Conservation (phyloP, 306 rosid genomes). For the Corylus avellana region DNA sequence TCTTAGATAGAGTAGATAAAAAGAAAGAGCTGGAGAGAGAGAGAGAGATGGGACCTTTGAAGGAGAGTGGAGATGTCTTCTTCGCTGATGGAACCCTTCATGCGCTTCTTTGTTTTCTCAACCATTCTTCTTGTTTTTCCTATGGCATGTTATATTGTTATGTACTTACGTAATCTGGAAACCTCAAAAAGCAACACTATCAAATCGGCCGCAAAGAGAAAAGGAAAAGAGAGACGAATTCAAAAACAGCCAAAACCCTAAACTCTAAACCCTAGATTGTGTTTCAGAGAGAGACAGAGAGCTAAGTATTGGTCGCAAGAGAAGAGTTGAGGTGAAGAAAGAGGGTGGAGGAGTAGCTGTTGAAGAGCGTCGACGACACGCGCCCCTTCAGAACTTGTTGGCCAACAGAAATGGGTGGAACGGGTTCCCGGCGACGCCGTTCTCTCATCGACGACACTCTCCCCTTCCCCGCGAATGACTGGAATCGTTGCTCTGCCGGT, state of each 20-base stretch:
- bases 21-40: neutral
- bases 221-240: no score
- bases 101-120: constrained; percentile 34
- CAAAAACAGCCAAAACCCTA: constrained; percentile 34
- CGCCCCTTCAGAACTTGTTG: constrained; percentile 5
- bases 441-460: no score
- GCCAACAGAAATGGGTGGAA: neutral
- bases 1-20: neutral
- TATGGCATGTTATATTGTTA: constrained; percentile 10
- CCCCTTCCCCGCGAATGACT: no score
- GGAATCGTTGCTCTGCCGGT: neutral
- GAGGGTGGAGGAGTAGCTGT: neutral
- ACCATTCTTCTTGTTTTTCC: constrained; percentile 33
- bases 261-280: constrained; percentile 21
- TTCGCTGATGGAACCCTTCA: constrained; percentile 48
- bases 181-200: no score
- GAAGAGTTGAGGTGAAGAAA: neutral
- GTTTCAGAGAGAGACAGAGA: neutral
- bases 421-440: neutral
- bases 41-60: constrained; percentile 41
- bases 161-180: neutral
- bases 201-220: no score
- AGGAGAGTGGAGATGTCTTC: constrained; percentile 50
- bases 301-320: neutral
- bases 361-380: neutral